phyloP scores from a whole-genome alignment of 2,329 filamentous ascomycete species.

The Pyrenochaeta sp. region DNA sequence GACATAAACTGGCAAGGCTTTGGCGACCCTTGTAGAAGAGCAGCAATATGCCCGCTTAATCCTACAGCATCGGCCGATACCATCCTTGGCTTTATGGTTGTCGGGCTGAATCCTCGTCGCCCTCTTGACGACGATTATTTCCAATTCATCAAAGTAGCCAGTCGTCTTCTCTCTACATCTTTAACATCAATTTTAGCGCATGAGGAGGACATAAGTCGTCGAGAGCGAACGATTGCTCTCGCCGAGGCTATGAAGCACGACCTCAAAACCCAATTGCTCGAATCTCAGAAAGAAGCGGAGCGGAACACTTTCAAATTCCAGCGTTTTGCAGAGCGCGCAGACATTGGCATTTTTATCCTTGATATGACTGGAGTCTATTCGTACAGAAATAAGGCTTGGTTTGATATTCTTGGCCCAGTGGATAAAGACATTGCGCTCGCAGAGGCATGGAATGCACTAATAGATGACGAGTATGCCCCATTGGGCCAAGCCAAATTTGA shows the following conservation, averaged over 20 bases:
- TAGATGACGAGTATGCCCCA: constrained; percentile 21
- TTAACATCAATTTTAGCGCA: constrained; percentile 50
- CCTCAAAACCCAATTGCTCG: constrained; percentile 11
- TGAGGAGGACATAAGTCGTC: constrained; percentile 47
- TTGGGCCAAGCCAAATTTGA: constrained; percentile 23
- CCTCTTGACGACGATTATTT: constrained; percentile 51
- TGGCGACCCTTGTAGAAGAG: constrained; percentile 42
- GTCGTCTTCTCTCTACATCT: constrained; percentile 48
- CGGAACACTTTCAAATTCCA: constrained; percentile 44
- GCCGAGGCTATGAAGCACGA: constrained; percentile 21
- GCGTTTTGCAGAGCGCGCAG: constrained; percentile 48
- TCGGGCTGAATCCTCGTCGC: constrained; percentile 49
- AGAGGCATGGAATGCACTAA: constrained; percentile 24
- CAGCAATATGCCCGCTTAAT: constrained; percentile 47
- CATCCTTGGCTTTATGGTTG: constrained; percentile 49
- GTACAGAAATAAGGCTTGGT: constrained; percentile 52
- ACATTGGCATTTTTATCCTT: constrained; percentile 52
- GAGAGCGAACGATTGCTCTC: constrained; percentile 40
- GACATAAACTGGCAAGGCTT: constrained; percentile 44
- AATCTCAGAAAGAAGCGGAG: constrained; percentile 37
- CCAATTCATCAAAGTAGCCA: constrained; percentile 45
- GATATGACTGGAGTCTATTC: constrained; percentile 43
- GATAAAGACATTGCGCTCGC: constrained; percentile 19
- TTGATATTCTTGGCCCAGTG: constrained; percentile 35
- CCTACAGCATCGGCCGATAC: constrained; percentile 41